Evolutionary conservation across 768 basidiomycete genomes (phyloP).

Genomic region (Serendipita sp.): DNA sequence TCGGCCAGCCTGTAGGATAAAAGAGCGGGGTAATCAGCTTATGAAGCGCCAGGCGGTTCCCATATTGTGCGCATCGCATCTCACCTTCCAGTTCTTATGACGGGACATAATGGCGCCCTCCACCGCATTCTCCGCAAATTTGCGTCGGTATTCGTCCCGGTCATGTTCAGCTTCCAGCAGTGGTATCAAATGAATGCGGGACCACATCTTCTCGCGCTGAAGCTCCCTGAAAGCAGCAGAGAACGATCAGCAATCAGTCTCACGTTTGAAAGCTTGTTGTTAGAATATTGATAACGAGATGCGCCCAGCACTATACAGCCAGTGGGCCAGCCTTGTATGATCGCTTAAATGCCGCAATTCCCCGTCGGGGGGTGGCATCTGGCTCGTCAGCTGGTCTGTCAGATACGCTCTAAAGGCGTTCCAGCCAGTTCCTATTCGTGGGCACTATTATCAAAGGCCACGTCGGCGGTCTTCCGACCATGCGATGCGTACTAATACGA

Average conservation of each 20-base stretch:
- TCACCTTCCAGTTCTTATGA: slow-evolving; percentile 84
- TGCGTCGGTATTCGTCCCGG: slow-evolving; percentile 69
- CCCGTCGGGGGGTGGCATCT: too few relatives aligned
- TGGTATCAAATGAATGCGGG: slow-evolving; percentile 85
- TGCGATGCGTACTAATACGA: too few relatives aligned
- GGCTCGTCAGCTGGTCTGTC: too few relatives aligned
- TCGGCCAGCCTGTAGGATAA: slow-evolving; percentile 57
- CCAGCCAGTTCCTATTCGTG: too few relatives aligned
- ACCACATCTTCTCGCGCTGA: slow-evolving; percentile 84
- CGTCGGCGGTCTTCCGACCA: not conserved
- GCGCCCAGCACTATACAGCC: too few relatives aligned
- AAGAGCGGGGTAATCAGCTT: not conserved
- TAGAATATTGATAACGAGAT: too few relatives aligned
- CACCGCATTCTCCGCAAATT: slow-evolving; percentile 55
- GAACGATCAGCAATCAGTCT: not conserved
- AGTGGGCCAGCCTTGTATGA: too few relatives aligned
- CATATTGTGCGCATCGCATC: slow-evolving; percentile 17
- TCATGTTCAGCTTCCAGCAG: slow-evolving; percentile 86
- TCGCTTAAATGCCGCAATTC: too few relatives aligned
- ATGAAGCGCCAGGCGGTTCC: not conserved
- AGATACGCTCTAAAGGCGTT: too few relatives aligned
- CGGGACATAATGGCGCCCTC: slow-evolving; percentile 92
- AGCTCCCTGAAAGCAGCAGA: slow-evolving; percentile 49
- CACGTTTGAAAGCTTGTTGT: too few relatives aligned
- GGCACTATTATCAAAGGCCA: not conserved